Conservation (phyloP, 176 grass and related monocot genomes). For the Cenchrus purpureus region DNA sequence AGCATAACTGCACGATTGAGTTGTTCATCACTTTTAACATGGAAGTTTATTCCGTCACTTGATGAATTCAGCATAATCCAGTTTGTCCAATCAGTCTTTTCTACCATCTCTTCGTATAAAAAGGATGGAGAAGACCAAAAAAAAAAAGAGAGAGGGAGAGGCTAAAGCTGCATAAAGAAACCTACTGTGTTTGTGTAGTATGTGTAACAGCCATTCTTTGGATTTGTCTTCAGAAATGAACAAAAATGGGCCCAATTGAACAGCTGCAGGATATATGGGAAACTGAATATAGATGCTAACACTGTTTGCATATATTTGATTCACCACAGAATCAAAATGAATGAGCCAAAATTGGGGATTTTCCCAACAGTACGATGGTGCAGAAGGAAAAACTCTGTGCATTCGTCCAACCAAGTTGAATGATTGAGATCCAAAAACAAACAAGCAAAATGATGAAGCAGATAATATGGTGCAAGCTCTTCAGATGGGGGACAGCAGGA, state of each 20-base stretch:
- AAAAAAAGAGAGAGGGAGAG: background rate
- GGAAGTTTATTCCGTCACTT: background rate
- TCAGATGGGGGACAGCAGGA: background rate
- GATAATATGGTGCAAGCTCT: constrained; percentile 28
- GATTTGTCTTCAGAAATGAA: constrained; percentile 38
- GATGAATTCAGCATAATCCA: constrained; percentile 11
- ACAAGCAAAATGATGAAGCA: constrained; percentile 15
- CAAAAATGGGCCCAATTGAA: constrained; percentile 18
- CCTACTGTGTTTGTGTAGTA: constrained; percentile 25
- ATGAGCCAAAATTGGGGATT: constrained; percentile 9
- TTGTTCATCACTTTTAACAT: background rate
- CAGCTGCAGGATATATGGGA: constrained; percentile 13
- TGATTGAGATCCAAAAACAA: background rate
- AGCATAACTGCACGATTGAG: background rate
- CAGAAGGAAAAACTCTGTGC: background rate
- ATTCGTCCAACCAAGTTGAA: constrained; percentile 14
- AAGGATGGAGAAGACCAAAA: background rate
- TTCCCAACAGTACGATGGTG: constrained; percentile 5
- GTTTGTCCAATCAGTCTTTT: constrained; percentile 1
- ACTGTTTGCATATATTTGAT: constrained; percentile 36
- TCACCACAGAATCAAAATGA: constrained; percentile 21
- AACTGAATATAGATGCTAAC: constrained; percentile 6
- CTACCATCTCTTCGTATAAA: background rate
- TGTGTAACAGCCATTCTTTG: constrained; percentile 25
- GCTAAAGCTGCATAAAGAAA: constrained; percentile 32